Conservation (phyloP, 1,284 basidiomycete species). For the Ceraceosorus guamensis region DNA sequence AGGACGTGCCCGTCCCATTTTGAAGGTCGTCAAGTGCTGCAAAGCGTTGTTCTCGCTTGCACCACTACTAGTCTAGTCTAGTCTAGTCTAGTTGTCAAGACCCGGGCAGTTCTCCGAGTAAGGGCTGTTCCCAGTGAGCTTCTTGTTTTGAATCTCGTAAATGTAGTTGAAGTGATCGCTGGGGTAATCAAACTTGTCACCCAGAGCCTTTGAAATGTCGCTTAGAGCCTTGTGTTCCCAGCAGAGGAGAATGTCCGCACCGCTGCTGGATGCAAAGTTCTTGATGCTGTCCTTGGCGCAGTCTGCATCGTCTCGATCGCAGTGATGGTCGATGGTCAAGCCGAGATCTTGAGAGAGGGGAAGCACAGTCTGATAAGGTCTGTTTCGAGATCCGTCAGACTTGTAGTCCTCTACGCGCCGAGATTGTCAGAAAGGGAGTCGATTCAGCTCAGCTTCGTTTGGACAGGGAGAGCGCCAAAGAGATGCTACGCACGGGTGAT, state of each 20-base stretch:
- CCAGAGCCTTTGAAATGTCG: slow-evolving; percentile 34
- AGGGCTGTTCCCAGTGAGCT: slow-evolving; percentile 13
- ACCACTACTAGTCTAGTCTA: too few relatives aligned
- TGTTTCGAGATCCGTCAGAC: slow-evolving; percentile 24
- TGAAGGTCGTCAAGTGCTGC: too few relatives aligned
- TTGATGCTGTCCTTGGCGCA: slow-evolving; percentile 33
- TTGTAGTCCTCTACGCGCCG: slow-evolving; percentile 21
- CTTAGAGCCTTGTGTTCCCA: slow-evolving; percentile 30
- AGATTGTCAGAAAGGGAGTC: too few relatives aligned
- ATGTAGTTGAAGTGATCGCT: slow-evolving; percentile 17
- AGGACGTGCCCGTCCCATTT: too few relatives aligned
- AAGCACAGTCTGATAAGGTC: slow-evolving; percentile 46
- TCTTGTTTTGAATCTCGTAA: slow-evolving; percentile 15
- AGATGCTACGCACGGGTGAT: slow-evolving; percentile 8
- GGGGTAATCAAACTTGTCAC: slow-evolving; percentile 19
- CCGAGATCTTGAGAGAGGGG: slow-evolving; percentile 41
- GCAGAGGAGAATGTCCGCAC: slow-evolving; percentile 21
- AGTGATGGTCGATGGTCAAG: slow-evolving; percentile 40
- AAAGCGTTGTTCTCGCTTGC: too few relatives aligned
- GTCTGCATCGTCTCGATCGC: slow-evolving; percentile 39
- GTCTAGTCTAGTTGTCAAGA: slow-evolving; percentile 15
- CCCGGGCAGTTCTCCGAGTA: slow-evolving; percentile 24
- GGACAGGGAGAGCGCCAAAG: slow-evolving; percentile 9
- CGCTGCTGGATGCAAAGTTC: slow-evolving; percentile 21
- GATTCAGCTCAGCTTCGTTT: too few relatives aligned